Evolutionary conservation across 139 green algal genomes (phyloP).

Genomic region (Nannochloris sp.): DNA sequence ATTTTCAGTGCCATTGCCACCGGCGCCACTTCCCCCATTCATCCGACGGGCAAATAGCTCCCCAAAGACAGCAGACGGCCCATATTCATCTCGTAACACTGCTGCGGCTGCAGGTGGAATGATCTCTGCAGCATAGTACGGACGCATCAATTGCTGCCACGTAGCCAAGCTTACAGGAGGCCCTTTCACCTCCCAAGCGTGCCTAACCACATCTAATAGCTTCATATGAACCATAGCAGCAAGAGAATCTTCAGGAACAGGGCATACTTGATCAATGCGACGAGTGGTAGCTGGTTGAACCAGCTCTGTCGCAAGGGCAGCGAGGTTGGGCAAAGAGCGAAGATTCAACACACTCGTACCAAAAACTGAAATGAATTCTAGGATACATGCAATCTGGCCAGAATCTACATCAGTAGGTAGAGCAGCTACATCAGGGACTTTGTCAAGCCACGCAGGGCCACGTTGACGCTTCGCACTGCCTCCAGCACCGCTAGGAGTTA

Average conservation of each 20-base stretch:
- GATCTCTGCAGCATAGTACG: conserved; percentile 9
- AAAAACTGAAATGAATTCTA: conserved; percentile 24
- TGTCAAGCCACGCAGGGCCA: neutral
- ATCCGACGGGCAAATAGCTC: conserved; percentile 5
- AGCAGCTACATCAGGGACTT: neutral
- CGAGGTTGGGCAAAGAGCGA: neutral
- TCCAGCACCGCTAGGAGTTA: too few species aligned
- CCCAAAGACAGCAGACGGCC: conserved; percentile 8
- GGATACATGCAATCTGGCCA: conserved; percentile 31
- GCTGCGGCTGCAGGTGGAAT: neutral
- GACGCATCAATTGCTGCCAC: conserved; percentile 24
- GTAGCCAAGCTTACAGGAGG: neutral
- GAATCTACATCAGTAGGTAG: conserved; percentile 13
- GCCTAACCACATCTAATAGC: conserved; percentile 29
- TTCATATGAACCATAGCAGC: conserved; percentile 22
- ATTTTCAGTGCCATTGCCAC: neutral
- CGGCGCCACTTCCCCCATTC: neutral
- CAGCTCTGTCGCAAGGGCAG: conserved; percentile 24
- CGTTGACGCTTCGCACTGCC: too few species aligned
- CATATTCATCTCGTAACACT: conserved; percentile 9
- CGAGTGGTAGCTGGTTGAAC: conserved; percentile 3
- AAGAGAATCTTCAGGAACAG: neutral
- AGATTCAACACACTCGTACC: conserved; percentile 6
- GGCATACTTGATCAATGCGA: neutral
- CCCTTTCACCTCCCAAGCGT: conserved; percentile 23